Base-by-base conservation (phyloP, 2,329 filamentous ascomycete species). In the Colletotrichum kahawae region DNA sequence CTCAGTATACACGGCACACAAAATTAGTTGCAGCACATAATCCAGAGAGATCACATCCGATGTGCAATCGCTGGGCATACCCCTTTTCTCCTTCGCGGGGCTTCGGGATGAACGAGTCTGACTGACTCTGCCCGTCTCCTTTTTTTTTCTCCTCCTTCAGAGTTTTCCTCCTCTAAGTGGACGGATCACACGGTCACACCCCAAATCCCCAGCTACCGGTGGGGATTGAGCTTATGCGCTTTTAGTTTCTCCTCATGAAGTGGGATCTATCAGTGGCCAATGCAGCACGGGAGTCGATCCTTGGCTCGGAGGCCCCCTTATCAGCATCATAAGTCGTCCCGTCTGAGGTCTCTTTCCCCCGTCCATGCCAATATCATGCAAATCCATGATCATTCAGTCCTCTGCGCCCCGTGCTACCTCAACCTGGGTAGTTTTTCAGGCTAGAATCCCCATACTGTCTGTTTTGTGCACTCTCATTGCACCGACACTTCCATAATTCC, bases 211-310 rank as follows among this genome's bases (percentile, higher is more conserved):
- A 59, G 43, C 21, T 59, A 18, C 43, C 18, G 33, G 56, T 57
- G 34, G 31, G 34, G 18, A 48, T 34, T 24, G 63, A 64, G 65
- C 57, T 73, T 73, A 73, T 73, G 70, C 38, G 48, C 29, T 56
- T 57, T 31, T 38, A 51, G 21, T 27, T 66, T 69, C 24, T 72
- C 7, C 33, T 51, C 18, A 56, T 33, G 27, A 70, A 73, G 27
- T 21, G 21, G 57, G 57, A 73, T 64, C 36, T 33, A 57, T 16
- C 34, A n/a, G 33, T 70, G 71, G 48, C 9, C 71, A 70, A 56
- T 70, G 71, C 66, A 57, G 66, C 59, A 65, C 71, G 66, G 66
- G 67, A 62, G 71, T 73, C 66, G 71, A 73, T 70, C 71, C 71
- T 72, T 73, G 71, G 67, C 71, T 24, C 33, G 71, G 10, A 43